phyloP scores from a whole-genome alignment of 2,329 filamentous ascomycete genomes.

The Hypoxylon sp. region DNA sequence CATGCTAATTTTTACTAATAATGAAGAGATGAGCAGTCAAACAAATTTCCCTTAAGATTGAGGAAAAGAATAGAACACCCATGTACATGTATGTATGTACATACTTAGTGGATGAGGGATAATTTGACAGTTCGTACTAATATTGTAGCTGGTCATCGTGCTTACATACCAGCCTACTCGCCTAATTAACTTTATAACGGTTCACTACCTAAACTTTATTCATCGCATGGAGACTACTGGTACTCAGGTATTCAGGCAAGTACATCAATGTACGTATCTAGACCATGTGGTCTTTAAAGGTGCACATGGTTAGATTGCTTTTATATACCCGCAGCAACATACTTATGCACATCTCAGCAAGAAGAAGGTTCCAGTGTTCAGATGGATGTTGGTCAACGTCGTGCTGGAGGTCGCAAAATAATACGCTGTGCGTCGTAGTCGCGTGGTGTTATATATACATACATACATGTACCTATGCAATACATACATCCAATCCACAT shows the following conservation, averaged over 20 bases:
- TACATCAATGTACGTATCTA: neutral
- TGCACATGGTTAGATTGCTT: neutral
- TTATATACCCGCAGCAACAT: too few species aligned
- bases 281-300: neutral
- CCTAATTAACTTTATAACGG: constrained; percentile 1
- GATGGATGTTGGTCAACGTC: constrained; percentile 10
- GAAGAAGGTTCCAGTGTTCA: constrained; percentile 22
- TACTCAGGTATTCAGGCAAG: neutral
- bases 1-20: constrained; percentile 14
- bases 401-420: constrained; percentile 26
- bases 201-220: neutral
- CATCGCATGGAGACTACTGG: neutral
- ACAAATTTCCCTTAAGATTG: constrained; percentile 5
- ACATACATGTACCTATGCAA: too few species aligned
- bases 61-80: neutral
- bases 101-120: neutral
- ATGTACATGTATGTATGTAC: too few species aligned
- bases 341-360: constrained; percentile 8
- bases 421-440: constrained; percentile 24
- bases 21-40: constrained; percentile 6
- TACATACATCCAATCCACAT: constrained; percentile 11
- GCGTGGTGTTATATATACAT: constrained; percentile 30
- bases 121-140: constrained; percentile 6
- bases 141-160: neutral
- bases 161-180: constrained; percentile 2